Base-by-base conservation (phyloP, 805 yeast species). In the Candida montana region DNA sequence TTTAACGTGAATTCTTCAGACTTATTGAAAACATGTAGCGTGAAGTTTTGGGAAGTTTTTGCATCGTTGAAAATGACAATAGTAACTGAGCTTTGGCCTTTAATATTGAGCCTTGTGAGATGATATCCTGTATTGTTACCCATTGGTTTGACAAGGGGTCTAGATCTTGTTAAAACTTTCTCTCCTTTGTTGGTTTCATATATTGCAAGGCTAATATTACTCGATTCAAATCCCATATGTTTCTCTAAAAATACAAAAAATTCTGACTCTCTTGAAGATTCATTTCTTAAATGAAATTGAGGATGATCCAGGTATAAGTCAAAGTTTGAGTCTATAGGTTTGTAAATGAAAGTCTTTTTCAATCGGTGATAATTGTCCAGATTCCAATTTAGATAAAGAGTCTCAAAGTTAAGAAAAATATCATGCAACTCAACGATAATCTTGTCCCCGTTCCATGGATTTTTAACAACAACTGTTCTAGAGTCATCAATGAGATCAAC, bases 311-410 rank as follows among this genome's bases (percentile, higher is more conserved):
- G 42, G 44, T 47, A 31, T 37, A 48, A 34, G 39, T 43, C 39
- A 16, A 31, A 33, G 2, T 38, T 35, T 26, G 38, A 24, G 10
- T 33, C 39, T 12, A 43, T 41, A 8, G 35, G 26, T 17, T 26
- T 57, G 45, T 63, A 68, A 13, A 54, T 58, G 44, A 62, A 65
- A 35, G 59, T 58, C n/a, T 55, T 40, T 4, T 41, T 35, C 2
- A 49, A 47, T 19, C 55, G 53, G 20, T 26, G 11, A 32, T 29
- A 37, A 15, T 15, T 30, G 4, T 17, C 21, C 18, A 78, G 72
- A 43, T 77, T 67, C 91, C 95, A 83, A 55, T 80, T 84, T 31
- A 86, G 44, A 55, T 86, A 87, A 2, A 84, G 45, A 5, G 69
- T 68, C 11, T 64, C 61, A 54, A 77, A 84, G 20, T 62, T 59